Conservation (phyloP, 805 yeast genomes). For the Candida montana region DNA sequence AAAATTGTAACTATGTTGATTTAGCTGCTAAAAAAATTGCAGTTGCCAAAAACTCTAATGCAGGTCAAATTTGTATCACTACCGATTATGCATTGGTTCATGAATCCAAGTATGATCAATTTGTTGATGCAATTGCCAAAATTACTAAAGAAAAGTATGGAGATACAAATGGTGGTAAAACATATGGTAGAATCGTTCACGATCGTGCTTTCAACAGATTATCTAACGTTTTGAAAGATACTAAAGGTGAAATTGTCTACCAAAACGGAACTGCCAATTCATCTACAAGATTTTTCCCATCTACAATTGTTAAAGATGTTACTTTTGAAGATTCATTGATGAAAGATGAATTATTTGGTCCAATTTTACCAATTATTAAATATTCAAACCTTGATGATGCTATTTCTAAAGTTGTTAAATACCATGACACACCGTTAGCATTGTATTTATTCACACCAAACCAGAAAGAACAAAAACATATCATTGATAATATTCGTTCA, state of each 20-base stretch:
- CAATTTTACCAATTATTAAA: slow-evolving; percentile 69
- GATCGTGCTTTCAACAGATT: slow-evolving; percentile 47
- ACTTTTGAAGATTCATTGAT: slow-evolving; percentile 63
- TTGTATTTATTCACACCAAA: slow-evolving; percentile 58
- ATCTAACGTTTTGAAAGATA: slow-evolving; percentile 33
- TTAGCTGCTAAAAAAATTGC: slow-evolving; percentile 55
- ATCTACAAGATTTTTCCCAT: slow-evolving; percentile 50
- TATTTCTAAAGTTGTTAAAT: slow-evolving; percentile 35
- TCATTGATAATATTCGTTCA: slow-evolving; percentile 54
- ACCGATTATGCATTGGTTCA: slow-evolving; percentile 80
- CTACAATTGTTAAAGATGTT: slow-evolving; percentile 67
- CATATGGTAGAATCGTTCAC: slow-evolving; percentile 55
- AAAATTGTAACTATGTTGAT: slow-evolving; percentile 38
- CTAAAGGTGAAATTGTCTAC: slow-evolving; percentile 41
- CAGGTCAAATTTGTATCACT: slow-evolving; percentile 90
- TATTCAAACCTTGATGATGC: slow-evolving; percentile 42
- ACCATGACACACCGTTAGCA: slow-evolving; percentile 78
- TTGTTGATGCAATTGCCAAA: slow-evolving; percentile 39
- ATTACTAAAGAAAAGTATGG: slow-evolving; percentile 43
- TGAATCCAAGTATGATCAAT: slow-evolving; percentile 45
- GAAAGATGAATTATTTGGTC: slow-evolving; percentile 80
- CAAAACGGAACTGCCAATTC: slow-evolving; percentile 32
- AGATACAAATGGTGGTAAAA: slow-evolving; percentile 25
- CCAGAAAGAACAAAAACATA: slow-evolving; percentile 41
- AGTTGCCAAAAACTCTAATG: slow-evolving; percentile 75